Percentiles rank a stretch among this genome's conserved stretches.
phyloP scores from a whole-genome alignment of 805 yeast species.

The Nakazawaea ishiwadae region DNA sequence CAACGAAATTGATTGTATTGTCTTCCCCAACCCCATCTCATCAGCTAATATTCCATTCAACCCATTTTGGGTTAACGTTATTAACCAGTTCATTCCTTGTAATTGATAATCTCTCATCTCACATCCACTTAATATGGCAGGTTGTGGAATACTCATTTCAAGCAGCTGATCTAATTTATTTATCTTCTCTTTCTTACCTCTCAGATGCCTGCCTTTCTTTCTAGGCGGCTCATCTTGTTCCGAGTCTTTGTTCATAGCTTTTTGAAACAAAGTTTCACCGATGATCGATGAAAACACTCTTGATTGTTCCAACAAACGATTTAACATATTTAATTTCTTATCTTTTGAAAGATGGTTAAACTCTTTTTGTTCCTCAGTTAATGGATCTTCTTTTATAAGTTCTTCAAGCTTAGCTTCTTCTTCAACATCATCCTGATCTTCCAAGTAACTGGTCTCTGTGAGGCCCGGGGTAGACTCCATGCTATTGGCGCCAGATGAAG shows the following conservation, averaged over 20 bases:
- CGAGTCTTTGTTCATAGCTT: conserved; percentile 10
- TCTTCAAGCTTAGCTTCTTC: conserved; percentile 22
- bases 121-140: conserved; percentile 51
- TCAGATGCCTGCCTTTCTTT: conserved; percentile 17
- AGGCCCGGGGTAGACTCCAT: conserved; percentile 4
- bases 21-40: conserved; percentile 97
- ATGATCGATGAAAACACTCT: conserved; percentile 85
- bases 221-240: conserved; percentile 20
- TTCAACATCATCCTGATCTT: conserved; percentile 13
- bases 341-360: conserved; percentile 46
- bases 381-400: conserved; percentile 18
- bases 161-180: conserved; percentile 4
- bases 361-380: conserved; percentile 29
- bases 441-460: neutral
- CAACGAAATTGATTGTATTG: conserved; percentile 81
- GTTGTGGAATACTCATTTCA: conserved; percentile 34
- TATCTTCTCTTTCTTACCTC: conserved; percentile 20
- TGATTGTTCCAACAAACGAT: conserved; percentile 78
- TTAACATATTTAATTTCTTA: conserved; percentile 58
- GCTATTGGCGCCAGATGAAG: neutral
- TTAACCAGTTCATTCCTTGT: conserved; percentile 88
- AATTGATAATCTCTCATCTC: conserved; percentile 77
- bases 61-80: conserved; percentile 87
- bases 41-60: conserved; percentile 93
- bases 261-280: conserved; percentile 65